These are phyloP conservation scores for Boletus vinaceobasis DNA, from an alignment of 768 basidiomycete species.

Conservation along the genomic window DNA sequence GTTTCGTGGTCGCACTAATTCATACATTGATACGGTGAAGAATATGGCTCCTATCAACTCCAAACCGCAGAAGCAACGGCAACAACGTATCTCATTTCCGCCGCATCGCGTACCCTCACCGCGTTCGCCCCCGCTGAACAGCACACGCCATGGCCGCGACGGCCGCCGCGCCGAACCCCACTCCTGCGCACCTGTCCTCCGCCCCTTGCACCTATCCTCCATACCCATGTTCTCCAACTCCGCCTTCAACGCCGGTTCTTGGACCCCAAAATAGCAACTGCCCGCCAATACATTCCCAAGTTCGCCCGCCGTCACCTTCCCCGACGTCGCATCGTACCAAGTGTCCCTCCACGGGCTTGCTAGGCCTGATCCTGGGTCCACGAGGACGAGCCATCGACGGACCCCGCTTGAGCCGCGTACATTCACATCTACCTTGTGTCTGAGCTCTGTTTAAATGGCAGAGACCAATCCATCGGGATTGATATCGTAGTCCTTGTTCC, in stretches of 20 bases:
- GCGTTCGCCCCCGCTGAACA: constrained; percentile 65
- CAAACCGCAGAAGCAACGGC: constrained; percentile 62
- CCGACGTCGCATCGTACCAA: constrained; percentile 57
- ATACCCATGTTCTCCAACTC: constrained; percentile 50
- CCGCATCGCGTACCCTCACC: constrained; percentile 82
- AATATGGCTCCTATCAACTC: constrained; percentile 15
- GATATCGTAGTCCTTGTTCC: constrained; percentile 59
- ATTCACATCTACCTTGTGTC: constrained; percentile 65
- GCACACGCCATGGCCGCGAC: constrained; percentile 75
- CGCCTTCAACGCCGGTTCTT: constrained; percentile 75
- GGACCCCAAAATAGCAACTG: constrained; percentile 66
- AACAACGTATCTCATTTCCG: constrained; percentile 71
- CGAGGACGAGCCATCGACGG: constrained; percentile 80
- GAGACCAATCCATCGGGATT: constrained; percentile 54
- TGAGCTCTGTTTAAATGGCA: constrained; percentile 71
- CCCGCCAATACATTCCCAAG: constrained; percentile 51
- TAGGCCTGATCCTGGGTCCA: constrained; percentile 93
- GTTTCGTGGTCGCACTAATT: background rate
- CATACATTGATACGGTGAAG: background rate
- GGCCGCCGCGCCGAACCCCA: constrained; percentile 78
- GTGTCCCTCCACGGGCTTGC: constrained; percentile 82
- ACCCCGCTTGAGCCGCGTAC: constrained; percentile 69
- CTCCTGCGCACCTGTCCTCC: constrained; percentile 56
- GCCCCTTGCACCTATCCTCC: constrained; percentile 39
- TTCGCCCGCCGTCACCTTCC: constrained; percentile 43